Conservation (phyloP, 768 basidiomycete genomes). For the Hydnum rufescens region DNA sequence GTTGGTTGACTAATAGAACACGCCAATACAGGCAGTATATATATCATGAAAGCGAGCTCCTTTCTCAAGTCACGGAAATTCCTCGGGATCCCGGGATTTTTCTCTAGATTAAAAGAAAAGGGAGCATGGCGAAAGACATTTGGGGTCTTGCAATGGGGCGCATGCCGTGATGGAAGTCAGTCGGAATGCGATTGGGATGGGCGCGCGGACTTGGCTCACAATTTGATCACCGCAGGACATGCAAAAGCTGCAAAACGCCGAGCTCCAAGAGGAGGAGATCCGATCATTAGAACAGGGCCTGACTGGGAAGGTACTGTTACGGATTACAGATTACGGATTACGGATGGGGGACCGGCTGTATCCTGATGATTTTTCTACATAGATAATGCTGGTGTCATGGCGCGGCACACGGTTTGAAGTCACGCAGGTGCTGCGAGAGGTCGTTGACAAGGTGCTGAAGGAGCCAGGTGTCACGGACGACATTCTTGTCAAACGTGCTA, state of each 20-base stretch:
- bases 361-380: neutral
- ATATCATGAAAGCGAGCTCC: slow-evolving; percentile 81
- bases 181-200: neutral
- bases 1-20: neutral
- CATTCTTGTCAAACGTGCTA: slow-evolving; percentile 63
- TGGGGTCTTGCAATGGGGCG: slow-evolving; percentile 87
- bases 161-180: slow-evolving; percentile 24
- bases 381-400: slow-evolving; percentile 96
- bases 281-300: slow-evolving; percentile 79
- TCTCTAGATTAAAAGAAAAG: slow-evolving; percentile 86
- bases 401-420: slow-evolving; percentile 92
- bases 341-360: neutral
- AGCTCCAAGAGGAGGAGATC: slow-evolving; percentile 67
- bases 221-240: slow-evolving; percentile 42
- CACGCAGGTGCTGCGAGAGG: slow-evolving; percentile 68
- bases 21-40: slow-evolving; percentile 34
- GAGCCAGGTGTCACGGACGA: slow-evolving; percentile 54
- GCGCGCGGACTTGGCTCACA: neutral
- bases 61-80: slow-evolving; percentile 84
- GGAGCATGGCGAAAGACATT: slow-evolving; percentile 79
- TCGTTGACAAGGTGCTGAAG: slow-evolving; percentile 65
- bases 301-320: slow-evolving; percentile 51
- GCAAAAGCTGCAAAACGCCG: slow-evolving; percentile 76
- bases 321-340: neutral
- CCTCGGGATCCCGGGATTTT: slow-evolving; percentile 82